Conservation (phyloP, 2,329 filamentous ascomycete species). For the Fusarium duplospermum region DNA sequence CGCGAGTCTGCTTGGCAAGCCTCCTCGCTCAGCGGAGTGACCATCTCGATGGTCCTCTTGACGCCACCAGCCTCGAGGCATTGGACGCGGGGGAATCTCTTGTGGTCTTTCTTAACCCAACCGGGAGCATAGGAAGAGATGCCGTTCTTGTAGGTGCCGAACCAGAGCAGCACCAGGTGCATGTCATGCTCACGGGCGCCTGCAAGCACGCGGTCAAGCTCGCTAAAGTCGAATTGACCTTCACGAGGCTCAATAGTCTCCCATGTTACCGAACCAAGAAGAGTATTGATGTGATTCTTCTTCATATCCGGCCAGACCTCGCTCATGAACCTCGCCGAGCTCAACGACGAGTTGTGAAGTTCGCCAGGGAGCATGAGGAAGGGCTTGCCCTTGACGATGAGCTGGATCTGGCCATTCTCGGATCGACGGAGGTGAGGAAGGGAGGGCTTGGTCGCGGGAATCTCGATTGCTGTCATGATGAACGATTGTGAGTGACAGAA, state of each 20-base stretch:
- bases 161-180: constrained; percentile 53
- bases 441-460: neutral
- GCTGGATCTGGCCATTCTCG: constrained; percentile 46
- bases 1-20: constrained; percentile 46
- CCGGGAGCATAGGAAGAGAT: constrained; percentile 50
- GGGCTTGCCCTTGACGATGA: constrained; percentile 52
- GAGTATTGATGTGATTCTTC: constrained; percentile 45
- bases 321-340: constrained; percentile 48
- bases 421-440: constrained; percentile 36
- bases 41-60: constrained; percentile 49
- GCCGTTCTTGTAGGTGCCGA: constrained; percentile 54
- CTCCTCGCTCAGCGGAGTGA: constrained; percentile 46
- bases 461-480: constrained; percentile 28
- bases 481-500: neutral
- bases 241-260: constrained; percentile 52
- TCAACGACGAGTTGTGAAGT: constrained; percentile 53
- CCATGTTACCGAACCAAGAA: constrained; percentile 52
- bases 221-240: constrained; percentile 49
- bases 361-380: constrained; percentile 52
- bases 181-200: constrained; percentile 48
- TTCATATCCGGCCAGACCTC: constrained; percentile 49
- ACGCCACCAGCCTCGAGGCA: constrained; percentile 48
- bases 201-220: constrained; percentile 49
- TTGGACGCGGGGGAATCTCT: constrained; percentile 50
- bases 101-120: constrained; percentile 52